Evolutionary conservation across 1,139 yeast genomes (phyloP), one percentile per base, ranked within the genome.

Genomic region (Schwanniomyces etchellsii): DNA sequence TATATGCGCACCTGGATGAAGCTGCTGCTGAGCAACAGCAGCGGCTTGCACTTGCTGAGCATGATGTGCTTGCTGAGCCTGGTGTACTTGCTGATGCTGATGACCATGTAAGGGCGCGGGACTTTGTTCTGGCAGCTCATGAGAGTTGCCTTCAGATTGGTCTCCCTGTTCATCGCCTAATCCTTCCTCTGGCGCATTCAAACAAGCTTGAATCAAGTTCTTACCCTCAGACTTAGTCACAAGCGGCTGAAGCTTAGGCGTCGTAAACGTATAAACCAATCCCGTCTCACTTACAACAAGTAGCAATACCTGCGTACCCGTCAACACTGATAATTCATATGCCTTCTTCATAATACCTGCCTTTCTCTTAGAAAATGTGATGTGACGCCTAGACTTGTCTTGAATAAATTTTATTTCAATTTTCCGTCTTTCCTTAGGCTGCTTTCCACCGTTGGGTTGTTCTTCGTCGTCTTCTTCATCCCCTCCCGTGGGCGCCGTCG

Each of bases 311-410:
- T 91, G 98, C 26, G 97, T 91, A 31, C 98, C 98, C 6, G 98
- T 91, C 46, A 91, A 72, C 30, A 93, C 97, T 16, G 94, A 81
- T 44, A 91, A 72, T 57, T 91, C 98, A 61, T 91, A 91, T 12
- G 98, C 98, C 66, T 82, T 91, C 64, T 91, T 91, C 98, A 91
- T 91, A 50, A 91, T 91, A 42, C 98, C 98, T 26, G 96, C 97
- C 62, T 91, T 89, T 60, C 98, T 83, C 66, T 91, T 91, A 32
- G 96, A 85, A 50, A 91, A 91, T 16, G 98, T 91, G 47, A 91
- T 91, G 61, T 91, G 98, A 52, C 98, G 86, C 58, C 97, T 80
- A 20, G 96, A 85, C 64, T 91, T 91, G 60, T 91, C 96, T 61
- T 89, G 95, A 50, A 91, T 91, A 53, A 91, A 91, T 66, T 88